Evolutionary conservation across 2,329 filamentous ascomycete genomes (phyloP).

Genomic region (Aspergillus ustus): DNA sequence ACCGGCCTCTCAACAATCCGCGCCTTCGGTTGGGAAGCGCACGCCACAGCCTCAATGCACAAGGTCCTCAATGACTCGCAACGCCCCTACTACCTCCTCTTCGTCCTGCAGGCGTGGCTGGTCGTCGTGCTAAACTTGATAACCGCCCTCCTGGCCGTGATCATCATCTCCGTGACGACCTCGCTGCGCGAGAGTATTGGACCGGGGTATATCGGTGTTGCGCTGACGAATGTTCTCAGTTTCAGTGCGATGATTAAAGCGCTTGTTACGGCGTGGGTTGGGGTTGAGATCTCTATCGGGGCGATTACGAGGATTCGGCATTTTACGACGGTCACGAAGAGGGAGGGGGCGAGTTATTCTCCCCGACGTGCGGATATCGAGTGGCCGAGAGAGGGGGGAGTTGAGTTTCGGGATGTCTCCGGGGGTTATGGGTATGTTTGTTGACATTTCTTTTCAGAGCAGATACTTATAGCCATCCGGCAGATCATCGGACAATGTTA

Average conservation of each 20-base stretch:
- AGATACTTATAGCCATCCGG: not conserved
- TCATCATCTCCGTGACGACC: conserved; percentile 50
- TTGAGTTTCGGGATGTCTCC: not conserved
- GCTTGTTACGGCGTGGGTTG: not conserved
- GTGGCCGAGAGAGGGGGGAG: not conserved
- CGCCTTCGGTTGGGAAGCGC: conserved; percentile 53
- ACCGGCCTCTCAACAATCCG: conserved; percentile 55
- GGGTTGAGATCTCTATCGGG: not conserved
- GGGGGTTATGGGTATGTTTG: not conserved
- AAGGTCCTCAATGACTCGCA: conserved; percentile 46
- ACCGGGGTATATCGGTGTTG: not conserved
- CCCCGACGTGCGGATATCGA: not conserved
- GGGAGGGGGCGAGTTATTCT: not conserved
- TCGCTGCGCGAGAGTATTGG: conserved; percentile 22
- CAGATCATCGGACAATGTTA: not conserved
- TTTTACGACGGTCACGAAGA: not conserved
- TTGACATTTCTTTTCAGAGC: not conserved
- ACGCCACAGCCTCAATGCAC: conserved; percentile 43
- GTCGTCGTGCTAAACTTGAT: conserved; percentile 48
- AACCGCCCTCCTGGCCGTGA: conserved; percentile 46
- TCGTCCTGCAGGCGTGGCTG: conserved; percentile 50
- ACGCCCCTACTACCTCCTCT: conserved; percentile 51
- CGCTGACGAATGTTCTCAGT: not conserved
- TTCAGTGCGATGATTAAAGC: not conserved
- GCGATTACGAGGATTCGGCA: not conserved